These are phyloP conservation scores for Diphasiastrum complanatum DNA, from an alignment of 83 land plant species.

Conservation along the genomic window DNA sequence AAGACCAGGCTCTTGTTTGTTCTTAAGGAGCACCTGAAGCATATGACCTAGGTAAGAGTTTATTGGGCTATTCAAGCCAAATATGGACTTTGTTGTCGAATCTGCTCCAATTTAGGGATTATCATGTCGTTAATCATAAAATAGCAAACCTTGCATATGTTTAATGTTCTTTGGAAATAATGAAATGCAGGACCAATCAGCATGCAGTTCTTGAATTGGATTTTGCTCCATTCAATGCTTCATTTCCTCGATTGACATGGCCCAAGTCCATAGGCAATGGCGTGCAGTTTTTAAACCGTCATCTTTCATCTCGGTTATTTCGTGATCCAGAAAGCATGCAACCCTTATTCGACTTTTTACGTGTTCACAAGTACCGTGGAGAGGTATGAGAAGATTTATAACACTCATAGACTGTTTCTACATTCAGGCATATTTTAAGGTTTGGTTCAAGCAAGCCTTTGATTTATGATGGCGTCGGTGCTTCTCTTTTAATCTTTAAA, in stretches of 20 bases:
- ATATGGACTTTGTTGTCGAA: too few species aligned
- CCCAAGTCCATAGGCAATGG: constrained; percentile 88
- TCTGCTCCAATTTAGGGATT: too few species aligned
- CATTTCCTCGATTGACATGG: constrained; percentile 66
- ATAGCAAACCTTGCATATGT: neutral
- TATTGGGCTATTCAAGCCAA: too few species aligned
- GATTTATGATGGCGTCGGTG: neutral
- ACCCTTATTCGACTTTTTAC: constrained; percentile 74
- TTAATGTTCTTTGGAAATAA: neutral
- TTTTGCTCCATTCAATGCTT: constrained; percentile 77
- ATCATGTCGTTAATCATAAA: too few species aligned
- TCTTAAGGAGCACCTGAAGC: too few species aligned
- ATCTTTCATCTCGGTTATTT: constrained; percentile 77
- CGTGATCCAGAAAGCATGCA: constrained; percentile 79
- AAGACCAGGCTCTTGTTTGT: too few species aligned
- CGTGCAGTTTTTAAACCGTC: constrained; percentile 81
- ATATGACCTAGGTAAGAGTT: too few species aligned
- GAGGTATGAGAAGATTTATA: constrained; percentile 39
- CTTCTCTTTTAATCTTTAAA: too few species aligned
- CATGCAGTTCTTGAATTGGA: constrained; percentile 71
- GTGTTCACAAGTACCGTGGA: constrained; percentile 56
- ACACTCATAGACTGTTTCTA: too few species aligned
- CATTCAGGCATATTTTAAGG: neutral
- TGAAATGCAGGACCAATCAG: neutral
- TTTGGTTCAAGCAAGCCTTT: neutral